Base-by-base conservation (phyloP, 768 basidiomycete genomes). In the Phanerochaete sordida region DNA sequence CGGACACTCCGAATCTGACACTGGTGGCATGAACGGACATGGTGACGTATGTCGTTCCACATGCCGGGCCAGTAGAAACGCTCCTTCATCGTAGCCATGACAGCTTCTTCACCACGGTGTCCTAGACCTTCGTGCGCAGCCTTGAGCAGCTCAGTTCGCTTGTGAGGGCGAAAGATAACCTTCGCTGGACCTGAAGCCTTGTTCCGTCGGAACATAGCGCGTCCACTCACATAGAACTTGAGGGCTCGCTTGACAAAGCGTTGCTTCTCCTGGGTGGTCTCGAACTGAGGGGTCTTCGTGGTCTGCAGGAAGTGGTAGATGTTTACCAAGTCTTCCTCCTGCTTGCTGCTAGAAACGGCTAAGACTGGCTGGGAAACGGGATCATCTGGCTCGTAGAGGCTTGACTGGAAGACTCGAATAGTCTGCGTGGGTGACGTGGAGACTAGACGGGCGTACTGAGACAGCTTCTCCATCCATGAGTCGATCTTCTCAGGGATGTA, bases 1-100 rank as follows among this genome's bases (percentile, higher is more conserved):
- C 43, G 48, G 2, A 49, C 55, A 15, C 53, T 60, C 9, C 65
- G 53, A 33, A 63, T 57, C 44, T 69, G 67, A 33, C 68, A 69
- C 9, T 49, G 28, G 31, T 64, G 60, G 44, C 68, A 68, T 15
- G 59, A 59, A 11, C 45, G 27, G 4, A 65, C 61, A 60, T 65
- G 45, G 19, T 57, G 58, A 1, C 19, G 49, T 7, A 63, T 55
- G 35, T 68, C 63, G 8, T 66, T 30, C 26, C 28, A 47, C 27
- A 67, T 21, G 9, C 26, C 27, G 0, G 62, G 62, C 67, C 64
- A 68, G 44, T 59, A 69, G 53, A 69, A 69, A 0, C 60, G 56
- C 3, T 46, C 26, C 31, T 43, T 46, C 2, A 65, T 26, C 13
- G 33, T 35, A 6, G 6, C 21, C 56, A 60, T 39, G 62, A 30